These are phyloP conservation scores for Mycena kentingensis DNA, from an alignment of 768 basidiomycete species.

Conservation along the genomic window DNA sequence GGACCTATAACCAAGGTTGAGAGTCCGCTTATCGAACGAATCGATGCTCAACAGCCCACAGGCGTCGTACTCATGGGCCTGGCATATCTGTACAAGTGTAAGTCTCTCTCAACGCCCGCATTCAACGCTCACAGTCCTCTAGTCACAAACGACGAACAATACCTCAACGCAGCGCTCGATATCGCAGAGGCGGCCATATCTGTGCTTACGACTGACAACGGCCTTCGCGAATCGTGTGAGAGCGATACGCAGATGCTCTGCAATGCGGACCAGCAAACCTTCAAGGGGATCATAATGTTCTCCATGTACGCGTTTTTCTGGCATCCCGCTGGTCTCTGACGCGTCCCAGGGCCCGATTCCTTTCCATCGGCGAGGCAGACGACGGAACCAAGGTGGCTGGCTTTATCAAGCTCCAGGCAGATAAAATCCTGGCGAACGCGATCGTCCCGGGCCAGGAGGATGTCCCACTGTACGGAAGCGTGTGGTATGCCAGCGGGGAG, in stretches of 20 bases:
- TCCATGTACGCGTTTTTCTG: not conserved
- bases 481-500: not conserved
- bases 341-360: conserved; percentile 5
- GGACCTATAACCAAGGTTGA: not conserved
- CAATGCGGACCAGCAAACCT: conserved; percentile 8
- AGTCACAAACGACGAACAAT: not conserved
- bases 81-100: conserved; percentile 6
- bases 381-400: not conserved
- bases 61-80: conserved; percentile 6
- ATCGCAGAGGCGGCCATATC: conserved; percentile 3
- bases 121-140: not conserved
- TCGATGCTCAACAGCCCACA: not conserved
- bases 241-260: not conserved
- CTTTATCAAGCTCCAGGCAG: conserved; percentile 6
- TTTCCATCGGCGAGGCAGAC: conserved; percentile 1
- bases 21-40: no score
- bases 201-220: not conserved
- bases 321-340: not conserved
- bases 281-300: conserved; percentile 8
- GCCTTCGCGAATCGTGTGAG: conserved; percentile 1
- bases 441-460: not conserved
- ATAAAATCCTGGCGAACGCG: conserved; percentile 4
- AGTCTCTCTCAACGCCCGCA: not conserved
- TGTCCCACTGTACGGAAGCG: conserved; percentile 3
- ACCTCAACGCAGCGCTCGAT: not conserved